phyloP scores from a whole-genome alignment of 495 filamentous ascomycete genomes.

The Apodospora peruviana region DNA sequence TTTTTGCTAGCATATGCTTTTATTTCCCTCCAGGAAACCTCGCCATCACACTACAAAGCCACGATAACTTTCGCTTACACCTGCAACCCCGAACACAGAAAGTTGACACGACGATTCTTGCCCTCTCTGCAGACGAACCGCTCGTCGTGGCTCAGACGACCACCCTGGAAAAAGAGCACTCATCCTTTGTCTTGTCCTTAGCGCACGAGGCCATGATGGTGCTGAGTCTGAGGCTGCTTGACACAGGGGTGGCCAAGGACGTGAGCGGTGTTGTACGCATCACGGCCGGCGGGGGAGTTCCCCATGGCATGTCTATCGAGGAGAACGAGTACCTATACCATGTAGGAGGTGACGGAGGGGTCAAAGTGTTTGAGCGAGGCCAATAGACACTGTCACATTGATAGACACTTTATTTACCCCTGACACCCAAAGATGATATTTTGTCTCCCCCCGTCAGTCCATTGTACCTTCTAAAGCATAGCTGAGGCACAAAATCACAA shows the following conservation, averaged over 20 bases:
- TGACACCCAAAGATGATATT: too few relatives aligned
- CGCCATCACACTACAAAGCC: too few relatives aligned
- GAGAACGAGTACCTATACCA: slow-evolving; percentile 77
- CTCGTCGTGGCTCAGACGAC: slow-evolving; percentile 54
- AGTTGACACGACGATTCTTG: slow-evolving; percentile 58
- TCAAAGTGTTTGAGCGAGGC: slow-evolving; percentile 75
- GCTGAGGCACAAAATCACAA: too few relatives aligned
- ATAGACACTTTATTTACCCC: not conserved
- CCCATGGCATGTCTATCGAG: slow-evolving; percentile 27
- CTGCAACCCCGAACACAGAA: slow-evolving; percentile 28
- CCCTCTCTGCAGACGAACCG: slow-evolving; percentile 63
- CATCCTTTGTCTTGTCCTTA: slow-evolving; percentile 59
- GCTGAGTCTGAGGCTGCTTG: slow-evolving; percentile 66
- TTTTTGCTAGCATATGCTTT: not conserved
- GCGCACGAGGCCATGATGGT: slow-evolving; percentile 69
- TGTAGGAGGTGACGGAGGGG: slow-evolving; percentile 69
- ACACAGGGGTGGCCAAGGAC: slow-evolving; percentile 82
- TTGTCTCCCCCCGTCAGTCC: too few relatives aligned
- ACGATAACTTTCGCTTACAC: too few relatives aligned
- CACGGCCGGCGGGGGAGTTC: slow-evolving; percentile 45
- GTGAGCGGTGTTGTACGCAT: slow-evolving; percentile 85
- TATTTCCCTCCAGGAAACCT: too few relatives aligned
- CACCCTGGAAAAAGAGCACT: slow-evolving; percentile 64
- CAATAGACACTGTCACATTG: slow-evolving; percentile 17
- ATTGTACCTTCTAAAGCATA: too few relatives aligned